Conservation (phyloP, 768 basidiomycete species). For the Psilocybe tampanensis region DNA sequence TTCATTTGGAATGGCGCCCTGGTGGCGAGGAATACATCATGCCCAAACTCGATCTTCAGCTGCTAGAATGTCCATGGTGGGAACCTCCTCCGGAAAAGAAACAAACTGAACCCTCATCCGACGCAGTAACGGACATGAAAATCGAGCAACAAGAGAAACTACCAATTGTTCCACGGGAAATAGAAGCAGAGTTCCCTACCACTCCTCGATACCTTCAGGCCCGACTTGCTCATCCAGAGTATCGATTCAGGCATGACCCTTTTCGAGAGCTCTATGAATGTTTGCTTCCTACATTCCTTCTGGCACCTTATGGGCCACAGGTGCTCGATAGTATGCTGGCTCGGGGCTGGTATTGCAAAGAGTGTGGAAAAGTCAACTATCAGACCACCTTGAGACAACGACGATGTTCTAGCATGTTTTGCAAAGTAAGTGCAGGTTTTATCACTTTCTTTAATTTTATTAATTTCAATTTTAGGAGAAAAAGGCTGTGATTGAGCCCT, state of each 20-base stretch:
- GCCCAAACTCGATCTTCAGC: neutral
- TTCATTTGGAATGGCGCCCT: constrained; percentile 49
- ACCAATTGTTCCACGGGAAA: neutral
- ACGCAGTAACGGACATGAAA: neutral
- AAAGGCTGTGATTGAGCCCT: constrained; percentile 19
- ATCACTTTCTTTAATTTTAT: neutral
- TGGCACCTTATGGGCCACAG: constrained; percentile 27
- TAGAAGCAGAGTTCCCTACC: constrained; percentile 18
- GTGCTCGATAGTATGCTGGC: constrained; percentile 39
- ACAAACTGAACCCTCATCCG: neutral
- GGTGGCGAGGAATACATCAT: constrained; percentile 48
- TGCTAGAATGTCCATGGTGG: constrained; percentile 27
- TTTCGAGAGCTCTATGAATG: constrained; percentile 25
- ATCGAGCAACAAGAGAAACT: neutral
- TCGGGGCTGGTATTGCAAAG: constrained; percentile 49
- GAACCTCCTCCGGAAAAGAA: neutral
- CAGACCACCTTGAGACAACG: constrained; percentile 48
- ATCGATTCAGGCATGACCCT: constrained; percentile 21
- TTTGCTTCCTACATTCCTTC: constrained; percentile 31
- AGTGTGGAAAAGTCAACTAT: constrained; percentile 52
- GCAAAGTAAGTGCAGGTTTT: constrained; percentile 33
- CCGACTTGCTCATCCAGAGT: constrained; percentile 26
- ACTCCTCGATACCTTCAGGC: constrained; percentile 21
- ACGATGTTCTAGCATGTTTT: constrained; percentile 42
- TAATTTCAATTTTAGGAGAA: constrained; percentile 16